Evolutionary conservation across 2,329 filamentous ascomycete genomes (phyloP).

Genomic region (Nemania sp.): DNA sequence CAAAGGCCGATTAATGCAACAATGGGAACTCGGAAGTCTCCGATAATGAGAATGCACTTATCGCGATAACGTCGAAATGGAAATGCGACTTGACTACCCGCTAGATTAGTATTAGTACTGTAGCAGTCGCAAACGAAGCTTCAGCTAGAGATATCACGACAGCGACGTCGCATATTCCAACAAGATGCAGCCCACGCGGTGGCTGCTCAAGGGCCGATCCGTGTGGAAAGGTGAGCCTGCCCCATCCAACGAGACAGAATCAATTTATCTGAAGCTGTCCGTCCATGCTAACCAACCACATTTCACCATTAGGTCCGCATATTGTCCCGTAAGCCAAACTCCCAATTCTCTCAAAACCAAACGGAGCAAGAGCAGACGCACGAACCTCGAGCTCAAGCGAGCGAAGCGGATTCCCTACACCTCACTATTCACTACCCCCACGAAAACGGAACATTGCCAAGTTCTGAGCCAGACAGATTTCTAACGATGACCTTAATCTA

Average conservation of each 20-base stretch:
- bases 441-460: not conserved
- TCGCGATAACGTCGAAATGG: constrained; percentile 23
- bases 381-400: not conserved
- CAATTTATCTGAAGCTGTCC: too few species aligned
- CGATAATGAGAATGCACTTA: constrained; percentile 24
- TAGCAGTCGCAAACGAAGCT: constrained; percentile 2
- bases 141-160: constrained; percentile 13
- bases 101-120: too few species aligned
- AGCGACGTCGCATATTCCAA: constrained; percentile 26
- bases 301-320: constrained; percentile 67
- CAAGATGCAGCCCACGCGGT: constrained; percentile 55
- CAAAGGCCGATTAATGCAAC: not conserved
- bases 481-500: constrained; percentile 11
- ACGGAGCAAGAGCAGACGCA: not conserved
- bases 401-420: not conserved
- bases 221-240: constrained; percentile 52
- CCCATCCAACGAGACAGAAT: not conserved
- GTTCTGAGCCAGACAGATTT: not conserved
- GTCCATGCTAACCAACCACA: constrained; percentile 14
- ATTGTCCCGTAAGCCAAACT: constrained; percentile 73
- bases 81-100: constrained; percentile 15
- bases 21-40: constrained; percentile 1
- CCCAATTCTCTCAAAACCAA: constrained; percentile 19
- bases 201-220: constrained; percentile 52
- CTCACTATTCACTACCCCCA: not conserved